Base-by-base conservation (phyloP, 148 eudicot genomes). In the Arbutus unedo region DNA sequence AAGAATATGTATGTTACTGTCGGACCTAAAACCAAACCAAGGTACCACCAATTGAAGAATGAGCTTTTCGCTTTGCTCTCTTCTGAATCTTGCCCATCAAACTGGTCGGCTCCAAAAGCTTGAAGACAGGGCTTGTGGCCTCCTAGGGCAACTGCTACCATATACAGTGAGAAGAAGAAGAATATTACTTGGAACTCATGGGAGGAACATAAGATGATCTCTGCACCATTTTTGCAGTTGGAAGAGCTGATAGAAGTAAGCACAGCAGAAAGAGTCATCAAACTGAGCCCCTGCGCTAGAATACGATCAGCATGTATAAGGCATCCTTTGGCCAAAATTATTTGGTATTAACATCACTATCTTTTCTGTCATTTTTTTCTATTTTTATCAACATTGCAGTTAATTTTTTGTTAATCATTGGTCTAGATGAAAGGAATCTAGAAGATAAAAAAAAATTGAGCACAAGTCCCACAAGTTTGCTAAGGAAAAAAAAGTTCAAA, bases 21-120 rank as follows among this genome's bases (percentile, higher is more conserved):
- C 6, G 90, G 79, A 45, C 95, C 96, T 44, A 81, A 55, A 81
- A 87, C 83, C 41, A 84, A 21, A 73, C 87, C 85, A 81, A 90
- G 87, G 81, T 93, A 91, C 98, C 97, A 96, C 99, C 99, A 96
- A 45, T 94, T 96, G 85, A 96, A 96, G 84, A 93, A 96, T 11
- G 99, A 96, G 85, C 98, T 94, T 84, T 92, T 94, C 56, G 97
- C 93, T 85, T 85, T 89, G 85, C 84, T 18, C 80, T 96, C 99
- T 56, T 90, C 18, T 2, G 93, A 87, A 84, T 96, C 89, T 55
- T 85, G 81, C 7, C 76, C 91, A 66, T 96, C 98, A 84, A 96
- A 96, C 81, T 96, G 99, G 82, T 96, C 99, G 4, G 99, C 99
- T 60, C 99, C 98, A 84, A 96, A 96, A 70, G 99, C 97, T 81